Percentiles rank a stretch among this genome's conserved stretches.
These are phyloP conservation scores for Ceratocystis destructans DNA, from an alignment of 2,329 filamentous ascomycete genomes.

Conservation along the genomic window DNA sequence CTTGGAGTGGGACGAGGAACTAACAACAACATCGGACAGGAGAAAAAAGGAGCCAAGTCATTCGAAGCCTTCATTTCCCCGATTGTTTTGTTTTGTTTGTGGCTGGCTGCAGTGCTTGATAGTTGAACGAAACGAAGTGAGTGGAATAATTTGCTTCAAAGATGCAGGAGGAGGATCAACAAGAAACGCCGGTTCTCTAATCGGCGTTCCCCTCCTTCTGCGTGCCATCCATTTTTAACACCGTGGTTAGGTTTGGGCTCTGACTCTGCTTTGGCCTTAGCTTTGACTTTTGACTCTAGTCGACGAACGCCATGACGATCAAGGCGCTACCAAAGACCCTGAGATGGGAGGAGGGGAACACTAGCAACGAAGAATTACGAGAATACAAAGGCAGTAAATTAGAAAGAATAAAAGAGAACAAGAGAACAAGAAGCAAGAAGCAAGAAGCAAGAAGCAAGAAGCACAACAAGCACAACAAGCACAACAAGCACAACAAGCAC, in stretches of 20 bases:
- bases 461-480: too few relatives aligned
- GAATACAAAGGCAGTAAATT: background rate
- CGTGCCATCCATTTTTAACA: background rate
- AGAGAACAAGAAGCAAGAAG: background rate
- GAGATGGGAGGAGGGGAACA: background rate
- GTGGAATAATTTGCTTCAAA: too few relatives aligned
- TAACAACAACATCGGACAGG: too few relatives aligned
- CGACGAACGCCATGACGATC: background rate
- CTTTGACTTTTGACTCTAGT: constrained; percentile 1
- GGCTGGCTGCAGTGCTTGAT: background rate
- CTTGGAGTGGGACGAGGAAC: background rate
- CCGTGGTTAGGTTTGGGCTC: background rate
- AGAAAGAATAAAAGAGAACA: background rate
- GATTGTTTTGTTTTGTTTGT: background rate
- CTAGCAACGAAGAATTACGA: background rate
- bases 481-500: too few relatives aligned
- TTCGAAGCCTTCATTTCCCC: too few relatives aligned
- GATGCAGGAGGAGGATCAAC: background rate
- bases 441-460: background rate
- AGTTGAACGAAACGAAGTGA: too few relatives aligned
- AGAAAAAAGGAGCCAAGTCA: too few relatives aligned
- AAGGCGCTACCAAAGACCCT: background rate
- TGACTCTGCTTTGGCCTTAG: background rate
- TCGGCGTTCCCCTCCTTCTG: too few relatives aligned
- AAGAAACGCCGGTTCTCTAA: background rate